Evolutionary conservation across 306 rosid species (phyloP), one percentile per base, ranked within the genome.

Genomic region (Echinosophora koreensis): DNA sequence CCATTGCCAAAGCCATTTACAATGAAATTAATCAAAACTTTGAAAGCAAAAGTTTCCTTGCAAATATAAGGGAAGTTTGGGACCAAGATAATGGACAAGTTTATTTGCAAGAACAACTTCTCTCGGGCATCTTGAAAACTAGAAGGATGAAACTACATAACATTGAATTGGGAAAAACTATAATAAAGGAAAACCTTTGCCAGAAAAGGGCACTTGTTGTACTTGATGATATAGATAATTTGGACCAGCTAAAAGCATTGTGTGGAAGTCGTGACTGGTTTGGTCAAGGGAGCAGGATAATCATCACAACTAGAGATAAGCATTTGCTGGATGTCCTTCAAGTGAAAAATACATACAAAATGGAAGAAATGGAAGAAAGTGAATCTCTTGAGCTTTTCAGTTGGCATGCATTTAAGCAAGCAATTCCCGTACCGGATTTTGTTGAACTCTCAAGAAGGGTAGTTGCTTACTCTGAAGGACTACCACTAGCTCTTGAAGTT

Each of bases 371-470:
- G 70, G 70, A 41, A 9, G 56, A 46, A 44, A 46, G 7, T 32
- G 54, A 66, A 27, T 66, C 72, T 13, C 22, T 42, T 66, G 72
- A 66, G 13, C 38, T 66, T 44, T 66, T 66, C 39, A 66, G 55
- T 46, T 66, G 39, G 56, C 72, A 44, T 42, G 56, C 70, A 63
- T 41, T 18, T 42, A 66, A 66, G 34, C 71, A 22, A 44, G 56
- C 72, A 2, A 5, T 5, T 44, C 72, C 57, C 2, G 6, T 0
- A 66, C 2, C 18, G 27, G 22, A 44, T 44, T 66, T 22, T 16
- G 14, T 44, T 44, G 37, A 66, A 22, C 71, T 27, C 39, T 38
- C 69, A 16, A 16, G 2, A 8, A 8, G 30, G 49, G n/a, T 64
- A 8, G 69, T 64, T 64, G n/a, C n/a, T 3, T 39, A 38, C 15